phyloP scores from a whole-genome alignment of 2,329 filamentous ascomycete species.

The Aspergillus floridensis region DNA sequence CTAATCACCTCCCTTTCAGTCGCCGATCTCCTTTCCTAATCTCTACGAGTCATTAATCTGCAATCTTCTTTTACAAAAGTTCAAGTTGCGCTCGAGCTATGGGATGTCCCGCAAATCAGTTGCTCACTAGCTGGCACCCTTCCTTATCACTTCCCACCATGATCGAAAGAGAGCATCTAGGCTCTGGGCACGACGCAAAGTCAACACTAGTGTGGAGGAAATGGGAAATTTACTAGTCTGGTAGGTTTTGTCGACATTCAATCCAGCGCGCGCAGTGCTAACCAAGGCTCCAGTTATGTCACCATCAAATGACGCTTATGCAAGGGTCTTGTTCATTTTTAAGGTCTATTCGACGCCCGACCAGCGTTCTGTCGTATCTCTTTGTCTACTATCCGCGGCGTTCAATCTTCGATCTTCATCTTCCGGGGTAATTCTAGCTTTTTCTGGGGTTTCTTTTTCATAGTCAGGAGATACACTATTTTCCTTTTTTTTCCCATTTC shows the following conservation, averaged over 20 bases:
- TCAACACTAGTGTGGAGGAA: constrained; percentile 36
- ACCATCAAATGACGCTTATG: background rate
- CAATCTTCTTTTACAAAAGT: background rate
- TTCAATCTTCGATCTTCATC: background rate
- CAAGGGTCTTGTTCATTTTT: background rate
- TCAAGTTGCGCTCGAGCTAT: background rate
- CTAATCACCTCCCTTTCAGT: constrained; percentile 24
- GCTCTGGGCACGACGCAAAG: constrained; percentile 9
- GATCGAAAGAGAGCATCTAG: background rate
- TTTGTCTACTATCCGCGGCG: background rate
- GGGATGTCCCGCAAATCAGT: background rate
- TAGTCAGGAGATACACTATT: background rate
- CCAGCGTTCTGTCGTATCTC: background rate
- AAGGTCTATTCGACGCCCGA: background rate
- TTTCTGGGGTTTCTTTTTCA: background rate
- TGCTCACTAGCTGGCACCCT: background rate
- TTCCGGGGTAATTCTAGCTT: background rate
- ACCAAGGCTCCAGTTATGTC: background rate
- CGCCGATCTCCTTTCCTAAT: constrained; percentile 39
- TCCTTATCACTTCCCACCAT: background rate
- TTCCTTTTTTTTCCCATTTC: background rate
- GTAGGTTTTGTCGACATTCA: constrained; percentile 1
- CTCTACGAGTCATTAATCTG: background rate
- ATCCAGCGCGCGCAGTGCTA: background rate
- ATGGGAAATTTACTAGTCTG: constrained; percentile 27